Conservation (phyloP, 2,329 filamentous ascomycete species). For the Lachnellula occidentalis region DNA sequence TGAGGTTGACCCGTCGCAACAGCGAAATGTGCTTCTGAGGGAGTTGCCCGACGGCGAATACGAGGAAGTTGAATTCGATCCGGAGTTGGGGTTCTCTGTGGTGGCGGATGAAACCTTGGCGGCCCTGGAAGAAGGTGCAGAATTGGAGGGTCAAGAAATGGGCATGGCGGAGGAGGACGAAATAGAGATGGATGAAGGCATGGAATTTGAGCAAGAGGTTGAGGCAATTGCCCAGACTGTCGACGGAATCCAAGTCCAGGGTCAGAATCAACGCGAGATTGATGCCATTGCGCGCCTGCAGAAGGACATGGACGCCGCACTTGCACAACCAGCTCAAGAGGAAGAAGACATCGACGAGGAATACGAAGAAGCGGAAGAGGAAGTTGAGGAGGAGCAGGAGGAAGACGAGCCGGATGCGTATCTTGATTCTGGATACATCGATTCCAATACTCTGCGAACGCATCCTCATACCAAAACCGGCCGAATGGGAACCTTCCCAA, state of each 20-base stretch:
- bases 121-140: background rate
- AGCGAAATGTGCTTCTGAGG: constrained; percentile 44
- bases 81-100: constrained; percentile 26
- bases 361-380: constrained; percentile 22
- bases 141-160: constrained; percentile 5
- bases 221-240: background rate
- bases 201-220: background rate
- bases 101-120: constrained; percentile 27
- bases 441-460: constrained; percentile 45
- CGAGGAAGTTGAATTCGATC: constrained; percentile 51
- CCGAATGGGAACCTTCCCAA: constrained; percentile 67
- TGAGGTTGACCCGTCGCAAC: constrained; percentile 43
- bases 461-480: constrained; percentile 72
- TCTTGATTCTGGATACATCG: constrained; percentile 22
- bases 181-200: background rate
- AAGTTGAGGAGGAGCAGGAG: constrained; percentile 22
- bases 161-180: background rate
- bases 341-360: constrained; percentile 25
- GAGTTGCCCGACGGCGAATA: constrained; percentile 51
- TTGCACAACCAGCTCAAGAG: constrained; percentile 24
- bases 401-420: constrained; percentile 23
- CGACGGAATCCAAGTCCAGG: constrained; percentile 19
- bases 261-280: constrained; percentile 28
- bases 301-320: constrained; percentile 28
- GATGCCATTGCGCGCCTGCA: constrained; percentile 29